A percentile compares a stretch with the other conserved stretches of the same genome.
These are phyloP conservation scores for Linum tenue DNA, from an alignment of 345 rosid species.

Conservation along the genomic window DNA sequence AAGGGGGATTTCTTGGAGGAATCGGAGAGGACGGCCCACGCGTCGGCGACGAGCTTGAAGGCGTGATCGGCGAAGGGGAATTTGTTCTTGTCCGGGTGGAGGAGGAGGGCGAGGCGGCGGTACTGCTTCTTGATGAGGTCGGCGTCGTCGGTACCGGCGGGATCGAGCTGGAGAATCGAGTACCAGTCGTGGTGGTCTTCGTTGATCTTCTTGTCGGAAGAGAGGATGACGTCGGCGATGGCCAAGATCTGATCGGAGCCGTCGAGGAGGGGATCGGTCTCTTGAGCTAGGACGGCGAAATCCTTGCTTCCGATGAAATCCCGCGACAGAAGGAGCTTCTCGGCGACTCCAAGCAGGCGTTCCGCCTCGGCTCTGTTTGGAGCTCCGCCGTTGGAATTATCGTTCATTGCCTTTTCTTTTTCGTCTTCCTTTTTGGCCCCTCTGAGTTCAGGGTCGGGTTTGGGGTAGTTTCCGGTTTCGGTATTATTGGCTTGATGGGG, in stretches of 20 bases:
- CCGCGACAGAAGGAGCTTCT: slow-evolving; percentile 56
- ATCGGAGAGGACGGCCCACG: slow-evolving; percentile 73
- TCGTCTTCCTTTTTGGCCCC: no score
- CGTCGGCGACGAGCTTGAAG: slow-evolving; percentile 68
- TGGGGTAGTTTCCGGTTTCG: no score
- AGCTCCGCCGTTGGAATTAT: slow-evolving; percentile 30
- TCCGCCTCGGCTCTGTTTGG: slow-evolving; percentile 54
- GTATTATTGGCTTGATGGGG: no score
- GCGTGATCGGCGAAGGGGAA: slow-evolving; percentile 67
- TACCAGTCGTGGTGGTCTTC: slow-evolving; percentile 64
- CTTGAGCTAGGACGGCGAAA: slow-evolving; percentile 74
- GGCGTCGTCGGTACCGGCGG: slow-evolving; percentile 33
- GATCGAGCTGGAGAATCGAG: slow-evolving; percentile 61
- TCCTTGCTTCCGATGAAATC: slow-evolving; percentile 68
- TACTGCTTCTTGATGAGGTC: slow-evolving; percentile 70
- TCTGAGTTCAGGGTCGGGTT: no score
- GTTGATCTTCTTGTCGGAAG: slow-evolving; percentile 51
- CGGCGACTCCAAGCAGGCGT: slow-evolving; percentile 77
- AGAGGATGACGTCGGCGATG: slow-evolving; percentile 59
- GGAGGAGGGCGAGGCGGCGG: slow-evolving; percentile 73
- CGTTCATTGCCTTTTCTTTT: slow-evolving; percentile 32
- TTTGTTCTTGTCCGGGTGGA: slow-evolving; percentile 84
- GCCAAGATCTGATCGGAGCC: slow-evolving; percentile 90
- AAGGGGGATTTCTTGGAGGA: slow-evolving; percentile 39
- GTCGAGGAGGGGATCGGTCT: slow-evolving; percentile 71